Base-by-base conservation (phyloP, 2,329 filamentous ascomycete species). In the Akanthomyces dipterigenus region DNA sequence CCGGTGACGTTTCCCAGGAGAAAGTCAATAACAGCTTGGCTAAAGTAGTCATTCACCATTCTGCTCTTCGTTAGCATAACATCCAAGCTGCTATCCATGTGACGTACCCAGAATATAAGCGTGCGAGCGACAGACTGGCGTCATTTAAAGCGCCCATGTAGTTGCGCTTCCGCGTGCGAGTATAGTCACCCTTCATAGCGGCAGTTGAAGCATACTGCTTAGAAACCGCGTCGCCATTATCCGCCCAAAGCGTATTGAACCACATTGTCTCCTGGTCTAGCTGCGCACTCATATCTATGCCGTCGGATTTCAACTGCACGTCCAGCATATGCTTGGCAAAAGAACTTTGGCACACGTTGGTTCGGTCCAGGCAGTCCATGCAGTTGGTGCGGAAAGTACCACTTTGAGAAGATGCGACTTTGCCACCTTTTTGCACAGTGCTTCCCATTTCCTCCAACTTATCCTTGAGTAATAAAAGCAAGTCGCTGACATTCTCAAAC, bases 161-260 rank as follows among this genome's bases (percentile, higher is more conserved):
- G 70, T 98, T 89, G 50, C 95, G 85, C 75, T 96, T 96, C 62
- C 88, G 83, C 3, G 93, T 97, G 49, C 95, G 84, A 1, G 95
- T 99, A 70, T 93, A 99, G 73, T 99, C 95, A 9, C 95, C 95
- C 71, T 99, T 99, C 75, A 99, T 85, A 0, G 95, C 95, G 2
- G 92, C 91, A 0, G 95, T 98, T 11, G 92, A 96, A 1, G 95
- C 92, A 73, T 99, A 99, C 72, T 97, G 93, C 66, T 93, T 92
- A 0, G 91, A 96, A 60, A 98, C 91, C 0, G 93, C 91, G 73
- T 99, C 95, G 16, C 95, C 95, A 67, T 99, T 99, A 71, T 99
- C 95, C 0, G 95, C 95, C 93, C 95, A 99, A 0, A 98, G 79
- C 0, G 86, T 92, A 73, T 99, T 98, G 78, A 98, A 98, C 92